Conservation (phyloP, 495 filamentous ascomycete species). For the Collariella sp. region DNA sequence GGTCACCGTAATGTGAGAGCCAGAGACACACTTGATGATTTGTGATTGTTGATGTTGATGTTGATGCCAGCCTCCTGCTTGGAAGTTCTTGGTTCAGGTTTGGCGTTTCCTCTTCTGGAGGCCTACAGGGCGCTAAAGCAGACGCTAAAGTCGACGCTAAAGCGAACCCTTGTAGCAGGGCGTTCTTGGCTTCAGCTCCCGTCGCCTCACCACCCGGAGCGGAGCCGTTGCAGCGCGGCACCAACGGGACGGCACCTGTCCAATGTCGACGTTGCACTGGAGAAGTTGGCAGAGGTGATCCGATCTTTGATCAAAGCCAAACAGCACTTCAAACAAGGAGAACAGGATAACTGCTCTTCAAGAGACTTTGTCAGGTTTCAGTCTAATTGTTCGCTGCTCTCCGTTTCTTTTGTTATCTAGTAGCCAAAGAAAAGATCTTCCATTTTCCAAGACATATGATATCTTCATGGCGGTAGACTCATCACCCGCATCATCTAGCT, state of each 20-base stretch:
- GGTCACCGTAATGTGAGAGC: too few relatives aligned
- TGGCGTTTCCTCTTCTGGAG: neutral
- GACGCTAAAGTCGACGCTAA: too few relatives aligned
- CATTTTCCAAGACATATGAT: neutral
- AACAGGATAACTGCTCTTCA: too few relatives aligned
- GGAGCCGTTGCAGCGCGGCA: neutral
- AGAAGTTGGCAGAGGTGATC: too few relatives aligned
- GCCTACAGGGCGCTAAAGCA: neutral
- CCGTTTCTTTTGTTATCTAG: too few relatives aligned
- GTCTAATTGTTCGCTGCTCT: too few relatives aligned
- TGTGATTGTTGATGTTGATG: neutral
- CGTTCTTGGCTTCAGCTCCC: conserved; percentile 1
- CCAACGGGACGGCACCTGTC: neutral
- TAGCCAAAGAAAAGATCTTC: too few relatives aligned
- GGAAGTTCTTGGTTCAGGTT: neutral
- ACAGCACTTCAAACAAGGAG: too few relatives aligned
- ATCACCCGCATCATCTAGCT: neutral
- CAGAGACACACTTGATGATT: neutral
- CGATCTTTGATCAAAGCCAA: too few relatives aligned
- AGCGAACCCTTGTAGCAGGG: neutral
- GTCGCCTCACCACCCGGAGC: neutral
- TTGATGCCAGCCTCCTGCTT: neutral
- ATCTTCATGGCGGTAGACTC: neutral
- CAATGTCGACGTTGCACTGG: too few relatives aligned
- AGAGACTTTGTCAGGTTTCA: too few relatives aligned